Evolutionary conservation across 2,329 filamentous ascomycete species (phyloP).

Genomic region (Exserohilum rostratum): DNA sequence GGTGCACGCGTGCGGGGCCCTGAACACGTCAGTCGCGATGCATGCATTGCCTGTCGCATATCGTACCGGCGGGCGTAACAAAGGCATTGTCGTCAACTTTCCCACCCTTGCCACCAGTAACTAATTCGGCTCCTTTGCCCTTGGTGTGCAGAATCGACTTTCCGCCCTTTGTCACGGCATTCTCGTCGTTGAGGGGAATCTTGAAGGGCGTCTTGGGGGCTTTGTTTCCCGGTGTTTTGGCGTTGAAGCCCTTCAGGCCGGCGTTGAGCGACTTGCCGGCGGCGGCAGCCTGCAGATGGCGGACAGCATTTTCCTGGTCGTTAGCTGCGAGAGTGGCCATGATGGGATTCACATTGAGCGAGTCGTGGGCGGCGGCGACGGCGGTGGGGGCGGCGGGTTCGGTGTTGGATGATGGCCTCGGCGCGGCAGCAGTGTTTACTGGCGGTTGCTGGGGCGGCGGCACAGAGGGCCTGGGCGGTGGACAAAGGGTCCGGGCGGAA

Average conservation of each 20-base stretch:
- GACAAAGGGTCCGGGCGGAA: conserved; percentile 19
- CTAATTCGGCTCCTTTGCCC: conserved; percentile 62
- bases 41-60: conserved; percentile 1
- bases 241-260: conserved; percentile 63
- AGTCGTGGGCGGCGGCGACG: conserved; percentile 12
- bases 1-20: conserved; percentile 71
- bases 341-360: conserved; percentile 40
- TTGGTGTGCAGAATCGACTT: conserved; percentile 65
- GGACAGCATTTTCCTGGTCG: conserved; percentile 87
- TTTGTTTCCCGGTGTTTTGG: conserved; percentile 80
- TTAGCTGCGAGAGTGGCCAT: conserved; percentile 74
- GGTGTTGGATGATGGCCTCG: conserved; percentile 10
- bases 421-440: conserved; percentile 33
- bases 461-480: conserved; percentile 16
- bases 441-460: conserved; percentile 32
- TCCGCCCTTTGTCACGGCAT: conserved; percentile 67
- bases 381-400: conserved; percentile 5
- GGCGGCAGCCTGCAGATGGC: conserved; percentile 72
- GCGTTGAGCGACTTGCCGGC: conserved; percentile 76
- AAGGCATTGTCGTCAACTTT: conserved; percentile 68
- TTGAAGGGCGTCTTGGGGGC: conserved; percentile 84
- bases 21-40: conserved; percentile 10
- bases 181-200: conserved; percentile 82
- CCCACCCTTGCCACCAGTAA: conserved; percentile 58
- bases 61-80: conserved; percentile 77